Percentiles rank a stretch among this genome's conserved stretches.
Conservation (phyloP, 495 filamentous ascomycete species). For the Aspergillus cavernicola region DNA sequence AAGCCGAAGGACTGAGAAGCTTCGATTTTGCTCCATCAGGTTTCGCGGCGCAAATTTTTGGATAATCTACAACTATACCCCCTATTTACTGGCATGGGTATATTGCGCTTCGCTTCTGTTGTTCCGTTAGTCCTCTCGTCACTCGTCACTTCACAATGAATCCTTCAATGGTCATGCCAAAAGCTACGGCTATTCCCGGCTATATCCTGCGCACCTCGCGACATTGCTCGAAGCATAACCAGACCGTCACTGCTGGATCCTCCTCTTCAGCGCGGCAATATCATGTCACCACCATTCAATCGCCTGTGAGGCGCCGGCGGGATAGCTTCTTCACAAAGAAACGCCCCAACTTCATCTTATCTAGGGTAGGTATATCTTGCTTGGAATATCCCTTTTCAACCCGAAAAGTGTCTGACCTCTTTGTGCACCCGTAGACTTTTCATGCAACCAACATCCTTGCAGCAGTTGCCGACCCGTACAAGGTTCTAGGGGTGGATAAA, state of each 20-base stretch:
- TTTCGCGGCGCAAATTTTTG: conserved; percentile 10
- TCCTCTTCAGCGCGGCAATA: conserved; percentile 27
- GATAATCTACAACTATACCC: neutral
- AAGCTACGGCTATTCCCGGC: conserved; percentile 44
- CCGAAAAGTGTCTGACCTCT: conserved; percentile 10
- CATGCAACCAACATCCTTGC: conserved; percentile 62
- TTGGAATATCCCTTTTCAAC: neutral
- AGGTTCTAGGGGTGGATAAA: conserved; percentile 77
- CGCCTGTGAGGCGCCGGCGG: conserved; percentile 24
- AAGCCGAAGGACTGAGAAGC: conserved; percentile 33
- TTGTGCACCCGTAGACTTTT: conserved; percentile 54
- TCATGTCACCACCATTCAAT: conserved; percentile 23
- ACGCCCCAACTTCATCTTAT: conserved; percentile 9
- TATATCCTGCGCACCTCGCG: conserved; percentile 39
- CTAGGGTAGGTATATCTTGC: conserved; percentile 29
- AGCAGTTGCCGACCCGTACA: conserved; percentile 79
- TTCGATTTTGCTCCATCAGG: conserved; percentile 26
- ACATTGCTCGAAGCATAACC: conserved; percentile 34
- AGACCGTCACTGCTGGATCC: conserved; percentile 18
- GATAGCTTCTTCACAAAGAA: conserved; percentile 16
- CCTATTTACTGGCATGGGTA: conserved; percentile 8
- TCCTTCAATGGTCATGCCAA: conserved; percentile 41
- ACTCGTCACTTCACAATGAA: conserved; percentile 29
- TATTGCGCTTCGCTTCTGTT: conserved; percentile 1
- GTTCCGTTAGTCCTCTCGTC: neutral